Evolutionary conservation across 768 basidiomycete genomes (phyloP).

Genomic region (Leccinellum luteum): DNA sequence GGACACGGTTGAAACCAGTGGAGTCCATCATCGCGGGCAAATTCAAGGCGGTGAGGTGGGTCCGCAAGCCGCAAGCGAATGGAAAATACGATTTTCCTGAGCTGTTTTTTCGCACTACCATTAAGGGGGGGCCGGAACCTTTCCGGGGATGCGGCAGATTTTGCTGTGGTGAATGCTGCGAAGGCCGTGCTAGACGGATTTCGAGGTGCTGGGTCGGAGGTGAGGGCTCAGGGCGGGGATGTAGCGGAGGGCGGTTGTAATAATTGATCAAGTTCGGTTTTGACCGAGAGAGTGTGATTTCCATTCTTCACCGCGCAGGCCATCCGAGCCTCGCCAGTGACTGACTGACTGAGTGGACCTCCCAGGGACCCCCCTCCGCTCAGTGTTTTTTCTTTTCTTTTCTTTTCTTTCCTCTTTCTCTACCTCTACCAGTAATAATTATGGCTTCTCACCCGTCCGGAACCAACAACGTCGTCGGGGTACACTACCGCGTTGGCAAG

Average conservation of each 20-base stretch:
- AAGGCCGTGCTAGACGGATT: not conserved
- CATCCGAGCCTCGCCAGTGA: constrained; percentile 20
- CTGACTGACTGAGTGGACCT: not conserved
- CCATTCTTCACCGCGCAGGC: constrained; percentile 32
- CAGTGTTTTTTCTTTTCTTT: constrained; percentile 3
- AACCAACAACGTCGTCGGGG: constrained; percentile 80
- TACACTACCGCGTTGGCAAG: constrained; percentile 97
- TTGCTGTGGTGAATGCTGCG: not conserved
- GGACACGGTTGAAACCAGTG: constrained; percentile 8
- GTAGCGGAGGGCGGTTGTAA: constrained; percentile 14
- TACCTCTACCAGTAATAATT: constrained; percentile 21
- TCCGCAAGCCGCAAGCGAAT: constrained; percentile 48
- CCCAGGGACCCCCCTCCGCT: constrained; percentile 1
- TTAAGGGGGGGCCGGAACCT: constrained; percentile 9
- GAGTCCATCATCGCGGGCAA: not conserved
- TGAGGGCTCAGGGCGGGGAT: constrained; percentile 18
- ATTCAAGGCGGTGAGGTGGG: constrained; percentile 20
- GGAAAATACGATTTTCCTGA: constrained; percentile 33
- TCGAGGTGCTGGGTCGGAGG: constrained; percentile 2
- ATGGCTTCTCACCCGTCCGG: constrained; percentile 60
- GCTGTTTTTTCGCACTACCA: constrained; percentile 42
- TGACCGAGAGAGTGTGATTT: constrained; percentile 32
- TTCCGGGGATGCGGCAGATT: not conserved
- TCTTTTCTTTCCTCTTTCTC: too few relatives aligned
- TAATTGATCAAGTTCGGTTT: constrained; percentile 19